phyloP scores from a whole-genome alignment of 2,329 filamentous ascomycete species.

The Trichoderma brevicompactum region DNA sequence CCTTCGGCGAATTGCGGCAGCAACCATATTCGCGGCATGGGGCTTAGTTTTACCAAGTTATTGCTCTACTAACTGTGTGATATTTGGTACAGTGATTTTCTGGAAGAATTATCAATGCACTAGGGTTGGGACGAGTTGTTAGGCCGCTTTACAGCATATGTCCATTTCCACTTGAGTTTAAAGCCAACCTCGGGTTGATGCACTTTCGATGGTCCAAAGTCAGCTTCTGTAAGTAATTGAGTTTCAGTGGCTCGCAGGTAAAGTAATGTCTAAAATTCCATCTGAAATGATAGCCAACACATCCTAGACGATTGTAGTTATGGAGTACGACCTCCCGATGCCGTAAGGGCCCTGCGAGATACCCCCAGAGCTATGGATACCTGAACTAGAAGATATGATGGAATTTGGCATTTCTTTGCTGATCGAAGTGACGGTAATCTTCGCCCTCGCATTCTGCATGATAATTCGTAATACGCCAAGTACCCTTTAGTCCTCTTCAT shows the following conservation, averaged over 20 bases:
- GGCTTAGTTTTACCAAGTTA: not conserved
- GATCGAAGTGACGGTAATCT: slow-evolving; percentile 2
- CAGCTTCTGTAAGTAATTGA: not conserved
- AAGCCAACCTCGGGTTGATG: not conserved
- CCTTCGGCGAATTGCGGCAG: not conserved
- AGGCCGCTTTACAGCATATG: not conserved
- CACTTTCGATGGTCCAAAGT: not conserved
- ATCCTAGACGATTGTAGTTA: slow-evolving; percentile 7
- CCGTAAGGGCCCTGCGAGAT: not conserved
- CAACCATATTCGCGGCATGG: slow-evolving; percentile 8
- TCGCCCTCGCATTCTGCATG: slow-evolving; percentile 2
- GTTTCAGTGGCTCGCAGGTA: slow-evolving; percentile 1
- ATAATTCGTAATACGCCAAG: not conserved
- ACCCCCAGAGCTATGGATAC: not conserved
- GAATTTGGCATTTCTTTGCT: not conserved
- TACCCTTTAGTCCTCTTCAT: too few relatives aligned
- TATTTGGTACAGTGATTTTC: slow-evolving; percentile 6
- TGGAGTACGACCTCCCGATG: not conserved
- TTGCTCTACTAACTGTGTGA: not conserved
- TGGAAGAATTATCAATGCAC: not conserved
- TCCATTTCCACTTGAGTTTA: slow-evolving; percentile 1
- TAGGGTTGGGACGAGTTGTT: not conserved
- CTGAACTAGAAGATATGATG: slow-evolving; percentile 14
- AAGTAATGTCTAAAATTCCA: not conserved
- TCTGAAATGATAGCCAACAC: not conserved